Conservation (phyloP, 2,329 filamentous ascomycete species). For the Cladobotryum protrusum region DNA sequence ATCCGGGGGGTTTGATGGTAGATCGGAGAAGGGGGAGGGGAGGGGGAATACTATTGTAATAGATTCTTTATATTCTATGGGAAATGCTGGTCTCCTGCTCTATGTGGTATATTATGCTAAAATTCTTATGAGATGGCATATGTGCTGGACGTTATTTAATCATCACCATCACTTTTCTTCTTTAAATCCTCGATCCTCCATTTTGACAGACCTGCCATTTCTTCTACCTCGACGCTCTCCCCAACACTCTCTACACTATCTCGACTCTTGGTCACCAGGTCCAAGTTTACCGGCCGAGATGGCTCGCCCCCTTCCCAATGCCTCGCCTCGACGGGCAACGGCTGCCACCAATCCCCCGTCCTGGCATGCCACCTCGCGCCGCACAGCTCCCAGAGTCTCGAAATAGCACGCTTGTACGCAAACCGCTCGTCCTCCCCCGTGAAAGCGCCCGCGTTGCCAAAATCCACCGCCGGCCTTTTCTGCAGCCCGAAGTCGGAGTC, state of each 20-base stretch:
- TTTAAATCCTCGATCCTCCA: slow-evolving; percentile 31
- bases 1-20: slow-evolving; percentile 11
- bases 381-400: slow-evolving; percentile 78
- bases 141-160: background rate
- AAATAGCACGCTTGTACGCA: slow-evolving; percentile 70
- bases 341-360: slow-evolving; percentile 63
- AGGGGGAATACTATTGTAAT: no score
- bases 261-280: slow-evolving; percentile 1
- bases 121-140: background rate
- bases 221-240: slow-evolving; percentile 29
- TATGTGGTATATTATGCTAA: background rate
- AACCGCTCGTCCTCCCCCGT: slow-evolving; percentile 79
- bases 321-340: slow-evolving; percentile 55
- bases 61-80: slow-evolving; percentile 21
- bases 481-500: slow-evolving; percentile 49
- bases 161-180: slow-evolving; percentile 14
- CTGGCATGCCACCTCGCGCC: slow-evolving; percentile 64
- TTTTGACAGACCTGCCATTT: slow-evolving; percentile 33
- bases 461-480: slow-evolving; percentile 45
- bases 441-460: slow-evolving; percentile 60
- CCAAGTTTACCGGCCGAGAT: slow-evolving; percentile 17
- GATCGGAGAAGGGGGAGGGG: no score
- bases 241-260: slow-evolving; percentile 27
- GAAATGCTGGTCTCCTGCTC: background rate
- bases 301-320: slow-evolving; percentile 54